Percentiles rank a stretch among this genome's conserved stretches.
These are phyloP conservation scores for Aspergillus spinulosporus DNA, from an alignment of 2,329 filamentous ascomycete species.

Conservation along the genomic window DNA sequence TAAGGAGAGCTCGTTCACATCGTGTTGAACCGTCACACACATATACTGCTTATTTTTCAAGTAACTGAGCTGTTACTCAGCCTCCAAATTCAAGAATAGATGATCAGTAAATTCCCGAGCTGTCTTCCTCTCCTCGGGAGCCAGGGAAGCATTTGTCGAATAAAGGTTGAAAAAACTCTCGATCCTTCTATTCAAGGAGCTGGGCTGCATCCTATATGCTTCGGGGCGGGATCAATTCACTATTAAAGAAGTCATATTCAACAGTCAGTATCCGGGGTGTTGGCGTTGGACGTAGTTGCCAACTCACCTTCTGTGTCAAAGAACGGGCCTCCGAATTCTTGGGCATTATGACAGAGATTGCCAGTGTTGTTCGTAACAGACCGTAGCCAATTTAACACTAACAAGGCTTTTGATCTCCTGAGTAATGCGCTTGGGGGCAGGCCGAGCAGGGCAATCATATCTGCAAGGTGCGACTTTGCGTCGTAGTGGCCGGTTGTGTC, in stretches of 20 bases:
- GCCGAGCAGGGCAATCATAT: slow-evolving; percentile 44
- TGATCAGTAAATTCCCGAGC: slow-evolving; percentile 39
- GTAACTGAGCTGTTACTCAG: too few relatives aligned
- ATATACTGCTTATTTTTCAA: too few relatives aligned
- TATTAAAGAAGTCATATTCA: slow-evolving; percentile 26
- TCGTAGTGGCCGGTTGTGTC: slow-evolving; percentile 33
- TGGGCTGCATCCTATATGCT: slow-evolving; percentile 26
- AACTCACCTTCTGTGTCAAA: slow-evolving; percentile 26
- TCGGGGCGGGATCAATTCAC: slow-evolving; percentile 25
- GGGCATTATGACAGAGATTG: slow-evolving; percentile 18
- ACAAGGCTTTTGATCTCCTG: slow-evolving; percentile 20
- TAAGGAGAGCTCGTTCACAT: too few relatives aligned
- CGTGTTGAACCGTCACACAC: too few relatives aligned
- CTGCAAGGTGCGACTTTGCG: slow-evolving; percentile 38
- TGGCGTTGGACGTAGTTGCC: not conserved
- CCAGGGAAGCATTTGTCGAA: slow-evolving; percentile 39
- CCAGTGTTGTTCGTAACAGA: slow-evolving; percentile 15
- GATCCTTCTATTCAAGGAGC: slow-evolving; percentile 32
- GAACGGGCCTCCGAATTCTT: slow-evolving; percentile 29
- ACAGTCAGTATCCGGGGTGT: not conserved
- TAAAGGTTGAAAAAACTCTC: slow-evolving; percentile 36
- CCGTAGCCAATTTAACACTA: slow-evolving; percentile 19
- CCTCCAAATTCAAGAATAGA: slow-evolving; percentile 29
- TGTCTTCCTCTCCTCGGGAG: slow-evolving; percentile 37
- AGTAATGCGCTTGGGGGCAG: slow-evolving; percentile 34